A percentile compares a stretch with the other conserved stretches of the same genome.
Evolutionary conservation across 2,329 filamentous ascomycete species (phyloP).

Genomic region (Monosporascus ibericus): DNA sequence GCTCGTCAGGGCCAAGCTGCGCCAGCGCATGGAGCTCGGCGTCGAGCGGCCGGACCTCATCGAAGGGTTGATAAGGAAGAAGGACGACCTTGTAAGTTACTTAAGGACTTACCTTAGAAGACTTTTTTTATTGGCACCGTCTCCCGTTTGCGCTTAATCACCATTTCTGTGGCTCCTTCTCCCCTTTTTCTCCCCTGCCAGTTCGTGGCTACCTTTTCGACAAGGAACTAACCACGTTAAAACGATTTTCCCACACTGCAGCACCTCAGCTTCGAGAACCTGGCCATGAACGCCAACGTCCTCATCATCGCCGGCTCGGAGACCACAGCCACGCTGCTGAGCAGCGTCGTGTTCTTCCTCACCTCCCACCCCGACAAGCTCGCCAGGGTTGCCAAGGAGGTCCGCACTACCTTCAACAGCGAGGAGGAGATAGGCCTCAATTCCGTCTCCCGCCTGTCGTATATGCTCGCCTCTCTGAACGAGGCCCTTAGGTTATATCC

Average conservation of each 20-base stretch:
- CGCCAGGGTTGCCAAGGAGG: conserved; percentile 30
- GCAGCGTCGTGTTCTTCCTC: conserved; percentile 33
- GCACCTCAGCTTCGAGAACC: conserved; percentile 13
- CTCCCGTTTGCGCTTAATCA: too few relatives aligned
- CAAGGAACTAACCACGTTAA: not conserved
- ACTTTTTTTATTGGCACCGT: not conserved
- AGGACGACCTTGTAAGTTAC: conserved; percentile 16
- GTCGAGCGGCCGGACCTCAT: conserved; percentile 27
- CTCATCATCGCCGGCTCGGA: conserved; percentile 42
- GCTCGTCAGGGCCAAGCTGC: conserved; percentile 17
- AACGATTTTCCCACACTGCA: not conserved
- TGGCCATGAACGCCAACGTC: conserved; percentile 19
- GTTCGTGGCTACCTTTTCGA: not conserved
- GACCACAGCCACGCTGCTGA: conserved; percentile 42
- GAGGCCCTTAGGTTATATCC: conserved; percentile 39
- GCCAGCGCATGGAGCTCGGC: conserved; percentile 21
- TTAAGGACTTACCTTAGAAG: too few relatives aligned
- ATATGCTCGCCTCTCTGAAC: conserved; percentile 36
- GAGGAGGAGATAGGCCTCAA: conserved; percentile 34
- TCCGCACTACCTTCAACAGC: conserved; percentile 29
- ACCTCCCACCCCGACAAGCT: conserved; percentile 29
- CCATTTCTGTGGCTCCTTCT: not conserved
- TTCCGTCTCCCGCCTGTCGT: conserved; percentile 27
- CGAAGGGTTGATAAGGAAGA: conserved; percentile 22
- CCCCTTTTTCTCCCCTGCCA: not conserved